These are phyloP conservation scores for Seminavis robusta DNA, from an alignment of 108 stramenopile genomes.

Conservation along the genomic window DNA sequence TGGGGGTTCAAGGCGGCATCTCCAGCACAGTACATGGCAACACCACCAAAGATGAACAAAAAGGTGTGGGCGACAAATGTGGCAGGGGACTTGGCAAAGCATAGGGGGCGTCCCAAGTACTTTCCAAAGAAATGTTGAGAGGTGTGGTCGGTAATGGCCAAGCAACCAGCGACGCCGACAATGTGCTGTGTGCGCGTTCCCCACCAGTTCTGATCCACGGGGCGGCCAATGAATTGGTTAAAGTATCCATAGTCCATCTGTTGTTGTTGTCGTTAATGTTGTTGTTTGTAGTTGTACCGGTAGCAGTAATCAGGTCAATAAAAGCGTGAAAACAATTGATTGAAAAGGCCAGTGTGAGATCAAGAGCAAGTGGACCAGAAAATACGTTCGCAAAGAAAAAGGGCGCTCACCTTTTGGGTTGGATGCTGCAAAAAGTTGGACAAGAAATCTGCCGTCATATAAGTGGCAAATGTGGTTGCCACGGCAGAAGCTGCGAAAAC, in stretches of 20 bases:
- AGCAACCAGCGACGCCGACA: constrained; percentile 48
- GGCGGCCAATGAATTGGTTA: constrained; percentile 42
- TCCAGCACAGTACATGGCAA: constrained; percentile 34
- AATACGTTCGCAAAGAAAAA: too few relatives aligned
- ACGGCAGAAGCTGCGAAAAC: constrained; percentile 9
- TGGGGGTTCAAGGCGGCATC: constrained; percentile 50
- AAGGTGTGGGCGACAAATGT: constrained; percentile 61
- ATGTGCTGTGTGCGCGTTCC: constrained; percentile 59
- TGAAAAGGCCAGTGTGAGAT: background rate
- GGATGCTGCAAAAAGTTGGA: constrained; percentile 54
- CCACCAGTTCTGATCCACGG: constrained; percentile 41
- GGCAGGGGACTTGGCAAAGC: constrained; percentile 47
- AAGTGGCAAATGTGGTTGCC: constrained; percentile 43
- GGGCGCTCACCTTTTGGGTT: constrained; percentile 30
- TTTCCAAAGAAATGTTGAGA: constrained; percentile 34
- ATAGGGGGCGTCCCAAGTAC: constrained; percentile 15
- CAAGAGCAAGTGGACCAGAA: background rate
- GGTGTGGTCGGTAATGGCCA: constrained; percentile 49
- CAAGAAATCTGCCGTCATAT: constrained; percentile 39
- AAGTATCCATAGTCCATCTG: constrained; percentile 59
- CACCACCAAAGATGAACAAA: constrained; percentile 54
- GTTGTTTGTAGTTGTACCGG: too few relatives aligned
- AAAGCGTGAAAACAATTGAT: constrained; percentile 8
- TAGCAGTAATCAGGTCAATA: too few relatives aligned
- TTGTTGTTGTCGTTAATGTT: background rate